Conservation (phyloP, 306 rosid species). For the Begonia loranthoides region DNA sequence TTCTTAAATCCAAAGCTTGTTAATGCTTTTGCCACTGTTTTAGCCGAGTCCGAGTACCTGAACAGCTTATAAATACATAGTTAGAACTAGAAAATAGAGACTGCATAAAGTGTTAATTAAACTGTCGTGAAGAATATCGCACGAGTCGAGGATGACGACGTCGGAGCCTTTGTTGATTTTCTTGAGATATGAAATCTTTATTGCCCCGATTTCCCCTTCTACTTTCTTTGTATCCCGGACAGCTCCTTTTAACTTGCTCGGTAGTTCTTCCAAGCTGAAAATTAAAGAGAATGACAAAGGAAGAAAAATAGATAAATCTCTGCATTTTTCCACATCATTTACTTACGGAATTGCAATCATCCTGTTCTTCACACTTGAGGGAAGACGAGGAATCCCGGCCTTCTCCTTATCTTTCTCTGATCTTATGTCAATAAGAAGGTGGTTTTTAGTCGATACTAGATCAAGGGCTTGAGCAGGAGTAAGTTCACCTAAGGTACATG, state of each 20-base stretch:
- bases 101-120: slow-evolving; percentile 2
- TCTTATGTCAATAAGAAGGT: slow-evolving; percentile 59
- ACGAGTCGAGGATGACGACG: slow-evolving; percentile 77
- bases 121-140: slow-evolving; percentile 8
- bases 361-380: slow-evolving; percentile 62
- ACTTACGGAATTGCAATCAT: slow-evolving; percentile 83
- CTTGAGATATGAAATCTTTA: slow-evolving; percentile 77
- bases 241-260: slow-evolving; percentile 58
- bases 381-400: slow-evolving; percentile 85
- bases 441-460: slow-evolving; percentile 44
- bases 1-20: slow-evolving; percentile 61
- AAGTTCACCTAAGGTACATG: slow-evolving; percentile 40
- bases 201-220: slow-evolving; percentile 81
- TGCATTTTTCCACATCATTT: background rate
- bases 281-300: slow-evolving; percentile 1
- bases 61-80: background rate
- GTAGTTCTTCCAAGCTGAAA: slow-evolving; percentile 79
- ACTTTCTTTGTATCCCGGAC: slow-evolving; percentile 71
- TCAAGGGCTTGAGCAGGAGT: slow-evolving; percentile 91
- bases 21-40: slow-evolving; percentile 61
- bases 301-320: background rate
- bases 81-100: background rate
- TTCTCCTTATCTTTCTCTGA: slow-evolving; percentile 85
- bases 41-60: slow-evolving; percentile 74
- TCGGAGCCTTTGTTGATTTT: slow-evolving; percentile 62